Evolutionary conservation across 106 monocot species (phyloP).

Genomic region (Gastrodia elata): DNA sequence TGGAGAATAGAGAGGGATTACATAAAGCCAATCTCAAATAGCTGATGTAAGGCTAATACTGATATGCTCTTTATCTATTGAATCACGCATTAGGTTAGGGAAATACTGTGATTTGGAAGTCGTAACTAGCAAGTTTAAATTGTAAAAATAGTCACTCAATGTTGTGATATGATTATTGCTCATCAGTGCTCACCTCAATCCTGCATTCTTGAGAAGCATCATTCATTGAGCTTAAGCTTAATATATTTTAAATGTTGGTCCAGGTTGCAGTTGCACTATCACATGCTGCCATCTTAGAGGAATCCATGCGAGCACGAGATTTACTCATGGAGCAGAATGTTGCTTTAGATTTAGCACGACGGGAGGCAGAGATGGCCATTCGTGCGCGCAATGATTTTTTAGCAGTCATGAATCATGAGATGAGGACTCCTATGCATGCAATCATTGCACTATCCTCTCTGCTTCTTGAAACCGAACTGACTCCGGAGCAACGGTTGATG

Average conservation of each 20-base stretch:
- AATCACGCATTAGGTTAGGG: background rate
- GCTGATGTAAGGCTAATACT: background rate
- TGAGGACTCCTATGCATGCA: constrained; percentile 82
- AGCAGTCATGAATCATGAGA: constrained; percentile 96
- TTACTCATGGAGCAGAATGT: constrained; percentile 88
- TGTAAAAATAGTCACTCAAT: background rate
- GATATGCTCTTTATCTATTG: background rate
- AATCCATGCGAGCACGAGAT: constrained; percentile 94
- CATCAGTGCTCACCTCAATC: background rate
- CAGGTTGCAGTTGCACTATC: constrained; percentile 98
- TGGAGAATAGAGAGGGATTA: background rate
- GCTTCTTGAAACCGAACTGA: constrained; percentile 82
- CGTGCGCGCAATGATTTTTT: constrained; percentile 91
- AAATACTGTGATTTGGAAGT: background rate
- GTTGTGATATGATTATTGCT: background rate
- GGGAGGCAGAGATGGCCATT: constrained; percentile 88
- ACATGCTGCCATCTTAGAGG: constrained; percentile 94
- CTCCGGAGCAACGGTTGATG: constrained; percentile 77
- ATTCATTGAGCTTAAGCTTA: background rate
- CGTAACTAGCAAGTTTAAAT: background rate
- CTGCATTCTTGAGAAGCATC: background rate
- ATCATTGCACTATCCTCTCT: constrained; percentile 69
- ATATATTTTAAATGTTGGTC: constrained; percentile 4
- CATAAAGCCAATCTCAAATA: background rate
- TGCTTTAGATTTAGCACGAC: constrained; percentile 81